Evolutionary conservation across 1,284 basidiomycete genomes (phyloP), one percentile per base, ranked within the genome.

Genomic region (Paramarasmius palmivorus): DNA sequence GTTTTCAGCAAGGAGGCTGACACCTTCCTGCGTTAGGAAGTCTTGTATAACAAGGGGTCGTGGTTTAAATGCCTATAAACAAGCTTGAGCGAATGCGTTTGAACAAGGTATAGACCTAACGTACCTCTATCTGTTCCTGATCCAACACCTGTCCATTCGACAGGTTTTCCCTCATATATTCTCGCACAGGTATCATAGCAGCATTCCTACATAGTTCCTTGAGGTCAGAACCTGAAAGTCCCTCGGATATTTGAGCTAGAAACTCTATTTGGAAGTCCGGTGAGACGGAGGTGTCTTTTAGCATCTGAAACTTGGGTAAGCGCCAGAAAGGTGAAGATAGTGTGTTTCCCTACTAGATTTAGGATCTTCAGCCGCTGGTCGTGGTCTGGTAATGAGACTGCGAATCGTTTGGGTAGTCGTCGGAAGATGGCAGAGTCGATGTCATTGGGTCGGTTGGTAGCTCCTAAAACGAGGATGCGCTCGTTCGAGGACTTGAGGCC

Each of bases 401-500:
- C 83, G 68, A 98, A 99, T n/a, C 95, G 89, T 71, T 98, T 98
- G 0, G 97, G 97, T 93, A 99, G 94, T 34, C 96, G 88, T 25
- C 96, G 84, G 4, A 98, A 79, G 64, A 98, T 96, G 20, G 96
- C 96, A 10, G 92, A 78, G 70, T 99, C 97, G 54, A 99, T 99
- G 65, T 98, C 96, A 62, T 84, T 86, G 12, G 95, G 95, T 57
- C 97, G 79, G 70, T 99, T 99, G 5, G 96, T 98, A 0, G 95
- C 96, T 26, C 96, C 96, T 2, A 99, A 83, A 4, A 99, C 93
- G 58, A 99, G 72, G 63, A 99, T 96, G 20, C 94, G 82, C 62
- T 92, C 88, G 0, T 79, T 82, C 3, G 85, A 87, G 0, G 93
- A 95, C 1, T 89, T 83, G n/a, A 99, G 77, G 3, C 97, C 97